Base-by-base conservation (phyloP, 169 alveolate species). In the Amoebophrya sp. region DNA sequence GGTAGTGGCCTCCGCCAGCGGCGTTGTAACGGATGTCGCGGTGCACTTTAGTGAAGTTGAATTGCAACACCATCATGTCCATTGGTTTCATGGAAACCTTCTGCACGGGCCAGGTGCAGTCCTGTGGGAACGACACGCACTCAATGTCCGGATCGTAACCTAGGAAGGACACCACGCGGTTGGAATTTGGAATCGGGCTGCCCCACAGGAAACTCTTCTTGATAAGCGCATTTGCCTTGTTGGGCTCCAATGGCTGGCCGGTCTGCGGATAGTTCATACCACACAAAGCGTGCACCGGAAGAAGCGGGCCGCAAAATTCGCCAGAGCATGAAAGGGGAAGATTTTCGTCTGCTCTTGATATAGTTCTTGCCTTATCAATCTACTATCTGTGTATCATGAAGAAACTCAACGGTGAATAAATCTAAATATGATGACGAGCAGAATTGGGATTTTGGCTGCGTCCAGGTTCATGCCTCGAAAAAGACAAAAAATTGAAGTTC, bases 101-200 rank as follows among this genome's bases (percentile, higher is more conserved):
- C 83, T 65, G 83, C 39, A 65, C n/a, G 33, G 83, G 83, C 83
- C 83, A 65, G 2, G 36, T 65, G 26, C 83, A 65, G 83, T 65
- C 83, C 33, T 65, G 2, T 6, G 83, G 83, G 83, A 65, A 65
- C 83, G 18, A 6, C 33, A 65, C 83, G 26, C 83, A 65, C 83
- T 65, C 83, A 36, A 65, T 65, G 83, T 65, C 83, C 83, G 83
- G 83, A 36, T 65, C 83, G 83, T 65, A 65, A 6, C 83, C 83
- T 36, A 65, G 26, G 26, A 65, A 65, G 38, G 12, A 0, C 36
- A 65, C 83, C 33, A 26, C 83, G 38, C n/a, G 18, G 83, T 65
- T 65, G 2, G 33, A 6, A 26, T 65, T 65, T 36, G 83, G 83
- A 6, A 65, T 1, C 83, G 83, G 83, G 36, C n/a, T 36, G 2